A percentile compares a stretch with the other conserved stretches of the same genome.
These are phyloP conservation scores for Exophiala aquamarina DNA, from an alignment of 2,329 filamentous ascomycete genomes.

Conservation along the genomic window DNA sequence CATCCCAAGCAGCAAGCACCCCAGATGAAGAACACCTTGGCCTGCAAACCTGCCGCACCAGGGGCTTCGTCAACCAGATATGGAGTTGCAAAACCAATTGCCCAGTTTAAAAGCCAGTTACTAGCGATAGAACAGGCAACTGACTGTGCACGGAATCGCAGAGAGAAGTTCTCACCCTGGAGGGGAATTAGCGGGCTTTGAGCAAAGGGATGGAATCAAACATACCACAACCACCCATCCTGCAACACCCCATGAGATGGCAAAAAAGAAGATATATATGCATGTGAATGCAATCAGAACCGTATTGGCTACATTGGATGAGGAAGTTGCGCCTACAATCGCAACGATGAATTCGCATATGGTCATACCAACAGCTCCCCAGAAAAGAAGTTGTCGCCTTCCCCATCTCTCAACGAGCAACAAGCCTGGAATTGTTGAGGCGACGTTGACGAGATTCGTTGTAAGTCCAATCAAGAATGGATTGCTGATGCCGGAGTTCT, in stretches of 20 bases:
- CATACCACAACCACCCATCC: constrained; percentile 36
- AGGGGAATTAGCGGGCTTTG: constrained; percentile 34
- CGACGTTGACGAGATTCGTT: constrained; percentile 47
- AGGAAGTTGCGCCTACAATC: constrained; percentile 43
- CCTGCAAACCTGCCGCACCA: constrained; percentile 52
- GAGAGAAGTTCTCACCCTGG: constrained; percentile 49
- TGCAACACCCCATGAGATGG: constrained; percentile 39
- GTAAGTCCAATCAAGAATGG: constrained; percentile 48
- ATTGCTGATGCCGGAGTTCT: constrained; percentile 28
- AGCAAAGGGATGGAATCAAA: constrained; percentile 33
- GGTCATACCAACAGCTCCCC: constrained; percentile 46
- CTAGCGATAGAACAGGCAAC: constrained; percentile 53
- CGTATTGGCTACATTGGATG: constrained; percentile 38
- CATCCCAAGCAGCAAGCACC: constrained; percentile 56
- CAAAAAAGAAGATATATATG: constrained; percentile 49
- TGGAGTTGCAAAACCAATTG: constrained; percentile 76
- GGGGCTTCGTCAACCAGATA: constrained; percentile 66
- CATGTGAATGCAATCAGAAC: constrained; percentile 46
- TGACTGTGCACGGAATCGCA: constrained; percentile 48
- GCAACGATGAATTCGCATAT: constrained; percentile 50
- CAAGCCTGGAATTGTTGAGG: constrained; percentile 46
- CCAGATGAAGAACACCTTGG: constrained; percentile 62
- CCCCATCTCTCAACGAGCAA: constrained; percentile 50
- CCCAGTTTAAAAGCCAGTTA: constrained; percentile 53
- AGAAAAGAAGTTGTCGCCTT: constrained; percentile 46